Base-by-base conservation (phyloP, 2,329 filamentous ascomycete species). In the Penicillium olsonii region DNA sequence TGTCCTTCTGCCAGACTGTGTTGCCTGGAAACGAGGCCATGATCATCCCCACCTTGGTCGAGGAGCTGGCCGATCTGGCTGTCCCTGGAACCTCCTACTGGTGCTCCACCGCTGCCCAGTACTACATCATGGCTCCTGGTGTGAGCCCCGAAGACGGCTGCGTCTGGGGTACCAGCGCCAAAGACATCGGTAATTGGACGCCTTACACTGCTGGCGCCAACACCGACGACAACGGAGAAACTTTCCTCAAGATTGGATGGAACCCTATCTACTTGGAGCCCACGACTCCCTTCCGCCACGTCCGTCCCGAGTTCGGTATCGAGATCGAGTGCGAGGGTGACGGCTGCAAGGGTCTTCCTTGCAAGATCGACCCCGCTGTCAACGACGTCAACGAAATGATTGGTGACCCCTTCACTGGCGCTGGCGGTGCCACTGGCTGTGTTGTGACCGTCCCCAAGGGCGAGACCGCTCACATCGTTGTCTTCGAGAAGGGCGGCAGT, bases 1-100 rank as follows among this genome's bases (percentile, higher is more conserved):
- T 90, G 46, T 83, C 88, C 2, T 89, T 88, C 71, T 92, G 88
- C 70, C 88, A 92, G 71, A 92, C 88, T 4, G 85, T 90, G 12
- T 72, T 91, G 53, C 88, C 88, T 15, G 88, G 88, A 42, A 87
- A 90, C 62, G 88, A 92, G 73, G 85, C 85, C 53, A 92, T 92
- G 87, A 76, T 91, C 59, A 91, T 91, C 61, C 87, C 87, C 14
- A 92, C 87, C n/a, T 70, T 84, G 54, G 84, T 91, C 39, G 64
- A 76, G 18, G 72, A 76, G 54, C 69, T 63, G 19, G 75, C 77
- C n/a, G 79, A 78, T 24, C 75, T 92, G 46, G 87, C 88, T 42
- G 87, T 92, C 29, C 88, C 88, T 8, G 85, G 78, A 48, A 72
- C 78, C 15, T 78, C 73, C 48, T 92, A 92, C 70, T 92, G 87